phyloP scores from a whole-genome alignment of 805 yeast genomes.

The Sungouiella blattae region DNA sequence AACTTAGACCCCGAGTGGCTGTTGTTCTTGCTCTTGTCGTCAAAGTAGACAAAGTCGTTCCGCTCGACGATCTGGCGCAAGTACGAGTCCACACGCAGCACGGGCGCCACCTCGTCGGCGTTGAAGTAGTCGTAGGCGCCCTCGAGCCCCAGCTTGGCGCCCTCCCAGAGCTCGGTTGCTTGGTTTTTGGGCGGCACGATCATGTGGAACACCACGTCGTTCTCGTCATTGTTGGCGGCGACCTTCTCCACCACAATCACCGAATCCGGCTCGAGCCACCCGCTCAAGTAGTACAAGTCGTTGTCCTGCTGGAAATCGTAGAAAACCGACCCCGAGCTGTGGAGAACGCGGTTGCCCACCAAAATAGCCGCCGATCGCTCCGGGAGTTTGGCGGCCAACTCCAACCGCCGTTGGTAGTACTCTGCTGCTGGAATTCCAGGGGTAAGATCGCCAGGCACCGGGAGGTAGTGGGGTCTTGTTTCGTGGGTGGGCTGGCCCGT shows the following conservation, averaged over 20 bases:
- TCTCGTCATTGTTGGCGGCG: constrained; percentile 40
- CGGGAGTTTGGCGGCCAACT: constrained; percentile 57
- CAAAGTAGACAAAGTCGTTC: constrained; percentile 54
- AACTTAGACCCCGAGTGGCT: constrained; percentile 7
- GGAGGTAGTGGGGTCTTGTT: constrained; percentile 70
- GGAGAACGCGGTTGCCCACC: constrained; percentile 69
- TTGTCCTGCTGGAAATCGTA: constrained; percentile 91
- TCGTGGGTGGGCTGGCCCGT: constrained; percentile 88
- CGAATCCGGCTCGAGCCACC: constrained; percentile 89
- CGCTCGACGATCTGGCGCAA: constrained; percentile 46
- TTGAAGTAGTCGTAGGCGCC: constrained; percentile 84
- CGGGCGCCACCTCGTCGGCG: constrained; percentile 69
- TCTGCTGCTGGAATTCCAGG: constrained; percentile 85
- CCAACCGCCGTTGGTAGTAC: constrained; percentile 66
- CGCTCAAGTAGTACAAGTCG: constrained; percentile 81
- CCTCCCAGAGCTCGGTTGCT: constrained; percentile 89
- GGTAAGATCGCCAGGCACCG: constrained; percentile 76
- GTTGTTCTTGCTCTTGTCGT: constrained; percentile 26
- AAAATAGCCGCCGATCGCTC: constrained; percentile 66
- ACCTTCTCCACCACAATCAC: constrained; percentile 65
- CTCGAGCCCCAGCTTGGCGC: constrained; percentile 80
- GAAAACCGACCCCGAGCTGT: constrained; percentile 87
- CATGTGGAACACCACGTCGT: constrained; percentile 64
- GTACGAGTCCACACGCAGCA: constrained; percentile 40
- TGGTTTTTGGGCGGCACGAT: constrained; percentile 82